Percentiles rank a stretch among this genome's conserved stretches.
Evolutionary conservation across 1,284 basidiomycete species (phyloP).

Genomic region (Peniophora sp.): DNA sequence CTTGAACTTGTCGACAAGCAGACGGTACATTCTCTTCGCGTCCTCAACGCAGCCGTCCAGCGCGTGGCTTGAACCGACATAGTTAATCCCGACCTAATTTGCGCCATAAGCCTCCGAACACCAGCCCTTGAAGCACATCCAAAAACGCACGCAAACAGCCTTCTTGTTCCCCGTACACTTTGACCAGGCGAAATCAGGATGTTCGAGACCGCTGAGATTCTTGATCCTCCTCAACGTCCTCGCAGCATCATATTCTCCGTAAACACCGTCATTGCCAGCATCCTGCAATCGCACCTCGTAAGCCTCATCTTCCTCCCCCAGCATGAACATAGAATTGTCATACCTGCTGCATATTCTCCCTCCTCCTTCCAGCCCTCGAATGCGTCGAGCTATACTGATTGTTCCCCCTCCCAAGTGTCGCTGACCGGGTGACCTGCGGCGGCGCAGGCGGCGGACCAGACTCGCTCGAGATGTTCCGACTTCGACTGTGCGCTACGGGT

Average conservation of each 20-base stretch:
- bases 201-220: neutral
- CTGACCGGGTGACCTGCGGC: too few relatives aligned
- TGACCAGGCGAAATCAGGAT: constrained; percentile 37
- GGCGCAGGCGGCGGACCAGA: too few relatives aligned
- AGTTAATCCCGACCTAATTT: constrained; percentile 72
- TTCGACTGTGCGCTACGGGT: too few relatives aligned
- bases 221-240: neutral
- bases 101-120: neutral
- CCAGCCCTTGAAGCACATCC: neutral
- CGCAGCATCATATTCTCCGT: neutral
- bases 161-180: constrained; percentile 67
- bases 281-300: too few relatives aligned
- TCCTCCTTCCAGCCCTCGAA: too few relatives aligned
- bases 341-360: too few relatives aligned
- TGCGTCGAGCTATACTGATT: too few relatives aligned
- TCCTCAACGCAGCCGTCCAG: constrained; percentile 82
- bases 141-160: constrained; percentile 57
- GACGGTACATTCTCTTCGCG: constrained; percentile 60
- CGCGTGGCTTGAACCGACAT: constrained; percentile 52
- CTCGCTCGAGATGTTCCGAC: too few relatives aligned
- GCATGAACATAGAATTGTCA: too few relatives aligned
- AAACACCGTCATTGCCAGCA: too few relatives aligned
- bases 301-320: too few relatives aligned
- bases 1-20: constrained; percentile 56
- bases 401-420: too few relatives aligned